Evolutionary conservation across 1,284 basidiomycete species (phyloP), one percentile per base, ranked within the genome.

Genomic region (Neotropicomus parvogracilis): DNA sequence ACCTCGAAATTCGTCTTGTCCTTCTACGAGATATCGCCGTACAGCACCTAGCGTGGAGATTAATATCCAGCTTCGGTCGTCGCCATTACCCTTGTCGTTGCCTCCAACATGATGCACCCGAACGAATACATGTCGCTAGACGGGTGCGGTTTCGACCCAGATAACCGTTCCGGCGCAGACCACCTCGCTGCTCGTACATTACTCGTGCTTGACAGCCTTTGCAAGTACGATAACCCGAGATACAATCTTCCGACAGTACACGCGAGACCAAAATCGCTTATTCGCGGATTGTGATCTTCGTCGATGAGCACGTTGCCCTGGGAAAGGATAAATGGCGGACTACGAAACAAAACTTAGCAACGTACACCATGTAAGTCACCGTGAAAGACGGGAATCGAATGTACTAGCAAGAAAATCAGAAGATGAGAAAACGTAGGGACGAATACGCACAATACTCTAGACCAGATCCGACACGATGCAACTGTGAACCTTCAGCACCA

Each of bases 161-260:
- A 4, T 3, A 55, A 35, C 19, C 33, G 36, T 34, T 55, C 44
- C 5, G 39, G 52, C 14, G 48, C 52, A 0, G 48, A 53, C 53
- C 52, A 54, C 31, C 49, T 42, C 13, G 16, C 34, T 0, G 38
- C 43, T 9, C 50, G 38, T 3, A 1, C 4, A 8, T 44, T 45
- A 6, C 3, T 20, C 9, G 17, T 29, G 3, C 34, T 51, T 4
- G 42, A 53, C 7, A 42, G 26, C 21, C 41, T 20, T 13, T 54
- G 79, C 44, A 80, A 80, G 57, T 78, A 70, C 59, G 77, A 75
- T 17, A 59, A 2, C 0, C 52, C 41, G 0, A 40, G 38, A 3
- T 44, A 52, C 17, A 53, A 16, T 17, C 7, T 40, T 29, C 49
- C 36, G 4, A 45, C 26, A 0, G 49, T 39, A 17, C 13, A 29